Percentiles rank a stretch among this genome's conserved stretches.
Conservation (phyloP, 306 rosid genomes). For the Oemleria cerasiformis region DNA sequence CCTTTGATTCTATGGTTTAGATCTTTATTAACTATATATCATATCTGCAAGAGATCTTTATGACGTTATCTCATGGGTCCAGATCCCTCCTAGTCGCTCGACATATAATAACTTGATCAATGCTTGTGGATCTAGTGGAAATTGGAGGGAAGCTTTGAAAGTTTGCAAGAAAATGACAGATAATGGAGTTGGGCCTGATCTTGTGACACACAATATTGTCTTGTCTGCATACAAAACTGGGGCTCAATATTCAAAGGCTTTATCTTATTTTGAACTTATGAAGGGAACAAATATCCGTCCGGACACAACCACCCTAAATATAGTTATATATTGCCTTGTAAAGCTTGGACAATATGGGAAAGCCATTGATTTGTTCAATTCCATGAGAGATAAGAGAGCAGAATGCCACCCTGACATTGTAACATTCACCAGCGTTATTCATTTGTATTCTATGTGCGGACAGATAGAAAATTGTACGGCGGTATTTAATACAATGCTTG, state of each 20-base stretch:
- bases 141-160: constrained; percentile 92
- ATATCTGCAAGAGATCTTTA: constrained; percentile 17
- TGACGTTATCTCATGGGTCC: constrained; percentile 33
- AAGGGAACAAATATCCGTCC: constrained; percentile 83
- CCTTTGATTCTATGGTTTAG: constrained; percentile 8
- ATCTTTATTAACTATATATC: constrained; percentile 3
- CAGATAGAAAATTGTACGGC: constrained; percentile 75
- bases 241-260: constrained; percentile 78
- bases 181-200: constrained; percentile 98
- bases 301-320: constrained; percentile 75
- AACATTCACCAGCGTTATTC: constrained; percentile 82
- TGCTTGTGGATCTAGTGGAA: constrained; percentile 95
- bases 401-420: constrained; percentile 83
- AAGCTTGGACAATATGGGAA: constrained; percentile 69
- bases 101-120: constrained; percentile 93
- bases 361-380: constrained; percentile 64
- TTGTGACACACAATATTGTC: constrained; percentile 90
- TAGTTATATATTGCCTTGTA: constrained; percentile 75
- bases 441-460: constrained; percentile 73
- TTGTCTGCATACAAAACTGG: constrained; percentile 87
- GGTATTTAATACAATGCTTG: constrained; percentile 67
- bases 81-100: constrained; percentile 88
- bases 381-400: constrained; percentile 79
- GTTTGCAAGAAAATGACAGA: constrained; percentile 94
- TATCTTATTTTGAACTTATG: constrained; percentile 93